Conservation (phyloP, 495 filamentous ascomycete species). For the Evansstolkia leycettana region DNA sequence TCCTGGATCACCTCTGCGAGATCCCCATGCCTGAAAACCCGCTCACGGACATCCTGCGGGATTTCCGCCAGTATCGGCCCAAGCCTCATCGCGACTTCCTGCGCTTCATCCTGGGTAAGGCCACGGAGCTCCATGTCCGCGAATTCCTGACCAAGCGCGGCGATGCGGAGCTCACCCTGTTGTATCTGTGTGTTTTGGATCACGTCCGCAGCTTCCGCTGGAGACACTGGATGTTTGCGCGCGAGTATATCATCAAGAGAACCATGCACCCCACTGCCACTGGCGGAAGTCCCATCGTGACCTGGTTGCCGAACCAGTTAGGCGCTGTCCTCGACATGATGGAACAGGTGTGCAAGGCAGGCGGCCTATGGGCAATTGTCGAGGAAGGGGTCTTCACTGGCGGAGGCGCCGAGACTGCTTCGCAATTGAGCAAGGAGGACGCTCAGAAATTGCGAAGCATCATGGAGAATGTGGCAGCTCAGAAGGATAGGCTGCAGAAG, state of each 20-base stretch:
- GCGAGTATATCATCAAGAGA: slow-evolving; percentile 82
- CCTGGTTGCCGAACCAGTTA: slow-evolving; percentile 25
- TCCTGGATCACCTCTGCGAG: slow-evolving; percentile 71
- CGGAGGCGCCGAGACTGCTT: neutral
- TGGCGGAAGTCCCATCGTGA: slow-evolving; percentile 83
- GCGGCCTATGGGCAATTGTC: neutral
- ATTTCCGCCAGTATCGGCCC: slow-evolving; percentile 78
- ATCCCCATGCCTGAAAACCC: slow-evolving; percentile 75
- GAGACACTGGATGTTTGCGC: slow-evolving; percentile 90
- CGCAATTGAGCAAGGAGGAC: neutral
- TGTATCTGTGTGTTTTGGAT: slow-evolving; percentile 64
- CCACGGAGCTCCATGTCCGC: slow-evolving; percentile 43
- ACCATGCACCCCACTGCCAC: slow-evolving; percentile 79
- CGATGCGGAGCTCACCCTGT: slow-evolving; percentile 35
- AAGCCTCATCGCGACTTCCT: slow-evolving; percentile 78
- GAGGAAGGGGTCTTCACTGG: neutral
- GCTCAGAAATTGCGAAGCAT: slow-evolving; percentile 18
- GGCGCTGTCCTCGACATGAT: slow-evolving; percentile 58
- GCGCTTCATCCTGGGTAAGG: slow-evolving; percentile 47
- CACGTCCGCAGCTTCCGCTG: slow-evolving; percentile 86
- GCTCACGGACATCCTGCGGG: slow-evolving; percentile 69
- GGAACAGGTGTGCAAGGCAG: slow-evolving; percentile 39
- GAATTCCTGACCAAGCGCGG: slow-evolving; percentile 41
- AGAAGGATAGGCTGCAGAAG: slow-evolving; percentile 46
- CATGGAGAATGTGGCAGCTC: slow-evolving; percentile 46